Evolutionary conservation across 805 yeast genomes (phyloP), one percentile per base, ranked within the genome.

Genomic region (Cyberlindnera meyerae): DNA sequence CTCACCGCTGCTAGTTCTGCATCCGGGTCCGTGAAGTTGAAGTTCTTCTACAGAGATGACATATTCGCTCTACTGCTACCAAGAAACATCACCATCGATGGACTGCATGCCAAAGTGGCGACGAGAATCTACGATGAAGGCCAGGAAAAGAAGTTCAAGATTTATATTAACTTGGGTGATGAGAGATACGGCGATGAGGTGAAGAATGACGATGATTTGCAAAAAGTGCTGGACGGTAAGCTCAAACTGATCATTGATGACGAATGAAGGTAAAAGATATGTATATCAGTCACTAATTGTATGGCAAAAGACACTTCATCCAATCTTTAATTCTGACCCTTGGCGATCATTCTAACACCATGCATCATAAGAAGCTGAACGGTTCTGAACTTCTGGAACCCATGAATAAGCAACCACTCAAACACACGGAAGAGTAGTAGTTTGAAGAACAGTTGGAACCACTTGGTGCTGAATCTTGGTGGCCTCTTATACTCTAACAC

Each of bases 1-100:
- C 18, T 29, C 14, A 26, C 44, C n/a, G 18, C 30, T 18, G 31
- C 44, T 14, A 8, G 31, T 6, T 5, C 38, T 4, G 25, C 48
- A 12, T 40, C 48, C 18, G 51, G 58, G 14, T 55, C 60, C 30
- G 53, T 50, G 45, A 84, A 84, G 57, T 73, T 83, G 34, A 84
- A 84, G 56, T 82, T 84, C 51, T 84, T 79, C 55, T 82, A 76
- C 52, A 79, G 78, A 40, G 93, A 82, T 51, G 95, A 84, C 54
- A 84, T 84, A 12, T 84, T 83, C 64, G 93, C 87, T 2, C 66
- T 84, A 28, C 58, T 77, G 42, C 61, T 79, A 26, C 76, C 77
- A 22, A 52, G 65, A 11, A 65, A 62, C 42, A 69, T 72, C 33
- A 61, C 73, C 4, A 55, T 73, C 30, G 63, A 59, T 24, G 82